Evolutionary conservation across 148 eudicot genomes (phyloP), one percentile per base, ranked within the genome.

Genomic region (Tetragonia tetragonoides): DNA sequence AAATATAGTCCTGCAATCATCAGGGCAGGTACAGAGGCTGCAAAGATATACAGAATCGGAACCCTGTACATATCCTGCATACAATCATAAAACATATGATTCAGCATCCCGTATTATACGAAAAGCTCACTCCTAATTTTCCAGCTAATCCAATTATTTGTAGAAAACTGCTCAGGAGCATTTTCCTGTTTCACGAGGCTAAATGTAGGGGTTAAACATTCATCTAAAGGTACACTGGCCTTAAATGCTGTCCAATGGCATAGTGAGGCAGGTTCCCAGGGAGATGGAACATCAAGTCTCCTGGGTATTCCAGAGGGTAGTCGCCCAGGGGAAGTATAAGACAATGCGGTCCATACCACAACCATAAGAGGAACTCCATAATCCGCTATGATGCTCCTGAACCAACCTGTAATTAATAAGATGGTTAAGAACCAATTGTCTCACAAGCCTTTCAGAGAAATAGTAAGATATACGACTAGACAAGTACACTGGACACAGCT

Each of bases 1-100:
- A 95, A 95, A 83, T 92, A 92, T 60, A 95, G 87, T 53, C 96
- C 98, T 8, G 98, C 98, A 40, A 95, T 90, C 93, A 95, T 89
- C 73, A 87, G n/a, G 60, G 98, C 97, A 73, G 98, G 97, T 83
- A 92, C 77, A 16, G 89, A 59, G 60, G 98, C 97, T 74, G 81
- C 81, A 84, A 91, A 78, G 5, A 95, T 87, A 81, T 92, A 91
- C 56, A 41, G 49, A 62, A 77, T 76, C 1, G 98, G 97, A 28
- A 95, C 92, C 70, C 83, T 87, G 39, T 62, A 76, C 96, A 95
- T 87, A 81, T 95, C 98, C 98, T 92, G 86, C 86, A 75, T 70
- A 44, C 41, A 54, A n/a, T 28, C 38, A 28, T n/a, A 18, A 46
- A 42, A 41, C 17, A 12, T 68, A 15, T 40, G 11, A 44, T 46